Evolutionary conservation across 352 stramenopile species (phyloP), one percentile per base, ranked within the genome.

Genomic region (Phytopythium sindhum): DNA sequence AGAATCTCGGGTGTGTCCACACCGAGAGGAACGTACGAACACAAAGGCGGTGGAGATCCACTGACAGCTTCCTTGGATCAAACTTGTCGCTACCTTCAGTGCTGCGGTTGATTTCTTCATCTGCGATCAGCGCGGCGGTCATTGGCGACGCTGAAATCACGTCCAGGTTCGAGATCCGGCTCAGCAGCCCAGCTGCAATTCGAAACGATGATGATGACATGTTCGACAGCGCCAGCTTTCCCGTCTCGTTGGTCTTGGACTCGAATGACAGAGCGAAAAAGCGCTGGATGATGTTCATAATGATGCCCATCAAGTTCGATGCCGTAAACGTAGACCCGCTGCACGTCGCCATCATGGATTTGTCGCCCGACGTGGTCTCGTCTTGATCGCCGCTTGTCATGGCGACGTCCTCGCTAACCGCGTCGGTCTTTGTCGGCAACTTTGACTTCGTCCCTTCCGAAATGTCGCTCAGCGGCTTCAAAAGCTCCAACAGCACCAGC

Each of bases 161-260:
- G 55, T 91, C 81, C 41, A 96, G 47, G 56, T 96, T 88, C 1
- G 79, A 83, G 62, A 91, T 57, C 45, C 82, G 78, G 31, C 78
- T 74, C 50, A 96, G n/a, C 29, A 87, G 66, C 21, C 70, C 78
- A 11, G 82, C 74, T 53, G 84, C 75, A 28, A 87, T 88, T 21
- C 82, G 79, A 53, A 94, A 90, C 19, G 81, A 91, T 7, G 80
- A 75, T 57, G 85, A 62, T 29, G 80, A 69, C 81, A 94, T 87
- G 31, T 81, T 72, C n/a, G 76, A 84, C 10, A 72, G 59, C 17
- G 55, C 11, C 41, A 56, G 14, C 29, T 57, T 37, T 28, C 31
- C 5, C 11, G 61, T 69, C 52, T 50, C 61, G 33, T 28, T 19
- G 4, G 15, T 63, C 17, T 45, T 33, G 12, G 37, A 48, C 53